Conservation (phyloP, 2,329 filamentous ascomycete genomes). For the Fusarium nygamai region DNA sequence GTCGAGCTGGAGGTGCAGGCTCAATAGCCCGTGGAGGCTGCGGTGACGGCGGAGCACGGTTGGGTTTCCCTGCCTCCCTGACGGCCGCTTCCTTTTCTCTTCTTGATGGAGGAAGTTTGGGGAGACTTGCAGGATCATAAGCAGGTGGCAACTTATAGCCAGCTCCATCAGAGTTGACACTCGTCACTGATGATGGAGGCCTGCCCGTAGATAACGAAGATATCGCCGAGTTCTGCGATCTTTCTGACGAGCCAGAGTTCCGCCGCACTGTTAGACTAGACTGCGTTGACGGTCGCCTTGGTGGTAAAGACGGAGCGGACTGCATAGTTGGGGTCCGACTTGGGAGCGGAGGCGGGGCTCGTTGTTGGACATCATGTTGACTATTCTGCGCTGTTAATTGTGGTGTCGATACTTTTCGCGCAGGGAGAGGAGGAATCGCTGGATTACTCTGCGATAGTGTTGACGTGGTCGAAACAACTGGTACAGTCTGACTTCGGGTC, state of each 20-base stretch:
- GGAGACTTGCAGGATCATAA: constrained; percentile 66
- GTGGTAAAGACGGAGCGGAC: constrained; percentile 60
- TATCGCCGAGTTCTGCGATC: constrained; percentile 63
- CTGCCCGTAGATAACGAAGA: constrained; percentile 63
- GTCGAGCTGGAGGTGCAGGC: constrained; percentile 46
- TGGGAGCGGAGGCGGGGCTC: constrained; percentile 51
- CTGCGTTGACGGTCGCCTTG: constrained; percentile 60
- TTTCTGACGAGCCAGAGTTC: constrained; percentile 67
- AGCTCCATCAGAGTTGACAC: constrained; percentile 55
- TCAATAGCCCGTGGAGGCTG: constrained; percentile 41
- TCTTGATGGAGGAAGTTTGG: constrained; percentile 65
- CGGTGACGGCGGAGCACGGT: constrained; percentile 28
- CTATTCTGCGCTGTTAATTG: constrained; percentile 8
- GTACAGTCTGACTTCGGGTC: constrained; percentile 49
- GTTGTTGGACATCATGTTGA: constrained; percentile 27
- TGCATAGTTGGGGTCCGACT: constrained; percentile 44
- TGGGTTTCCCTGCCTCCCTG: constrained; percentile 40
- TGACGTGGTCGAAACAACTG: constrained; percentile 48
- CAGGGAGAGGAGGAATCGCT: constrained; percentile 34
- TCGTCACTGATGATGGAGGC: constrained; percentile 59
- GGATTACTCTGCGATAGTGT: constrained; percentile 26
- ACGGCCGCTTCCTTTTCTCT: constrained; percentile 59
- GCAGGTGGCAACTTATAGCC: constrained; percentile 64
- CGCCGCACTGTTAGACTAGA: constrained; percentile 55
- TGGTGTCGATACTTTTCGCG: constrained; percentile 20